Evolutionary conservation across 495 filamentous ascomycete genomes (phyloP), one percentile per base, ranked within the genome.

Genomic region (Cudoniella acicularis): DNA sequence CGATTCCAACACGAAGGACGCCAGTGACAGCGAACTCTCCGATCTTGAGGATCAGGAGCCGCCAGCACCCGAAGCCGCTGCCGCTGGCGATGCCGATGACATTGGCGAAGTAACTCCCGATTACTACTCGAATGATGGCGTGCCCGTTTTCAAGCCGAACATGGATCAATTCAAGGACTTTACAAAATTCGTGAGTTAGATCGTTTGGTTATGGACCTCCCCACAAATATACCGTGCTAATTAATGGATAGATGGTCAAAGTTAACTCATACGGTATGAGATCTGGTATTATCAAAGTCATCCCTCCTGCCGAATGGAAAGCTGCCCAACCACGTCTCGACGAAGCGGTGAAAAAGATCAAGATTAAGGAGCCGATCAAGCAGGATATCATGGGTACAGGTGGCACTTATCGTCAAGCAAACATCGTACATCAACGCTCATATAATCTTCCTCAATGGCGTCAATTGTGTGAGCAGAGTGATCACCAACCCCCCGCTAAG

Each of bases 371-470:
- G 62, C 94, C 94, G 10, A 98, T 98, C 70, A 94, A 89, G 67
- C 94, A 98, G 68, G 94, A 98, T 64, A 98, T 98, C 69, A 90
- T 91, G 77, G 95, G 93, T 10, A 89, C 86, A 51, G 88, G 92
- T 65, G 94, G 95, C 24, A 93, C 87, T 27, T 98, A 96, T 68
- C 92, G 92, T 23, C 95, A 98, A 64, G 88, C 91, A 66, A 98
- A 98, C 66, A 90, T 98, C 27, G 87, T 96, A 68, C 92, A 95
- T 71, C 90, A 95, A 71, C 81, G 95, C 70, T 90, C 90, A 22
- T 98, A 98, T 75, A 98, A 96, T 68, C 78, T 98, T 8, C 93
- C 93, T 0, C 91, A 98, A 71, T 98, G 94, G 94, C 89, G 90
- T 61, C 83, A 86, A 42, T 77, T 98, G 40, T 95, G 91, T 65